Evolutionary conservation across 1,284 basidiomycete genomes (phyloP), one percentile per base, ranked within the genome.

Genomic region (Trametes versicolor): DNA sequence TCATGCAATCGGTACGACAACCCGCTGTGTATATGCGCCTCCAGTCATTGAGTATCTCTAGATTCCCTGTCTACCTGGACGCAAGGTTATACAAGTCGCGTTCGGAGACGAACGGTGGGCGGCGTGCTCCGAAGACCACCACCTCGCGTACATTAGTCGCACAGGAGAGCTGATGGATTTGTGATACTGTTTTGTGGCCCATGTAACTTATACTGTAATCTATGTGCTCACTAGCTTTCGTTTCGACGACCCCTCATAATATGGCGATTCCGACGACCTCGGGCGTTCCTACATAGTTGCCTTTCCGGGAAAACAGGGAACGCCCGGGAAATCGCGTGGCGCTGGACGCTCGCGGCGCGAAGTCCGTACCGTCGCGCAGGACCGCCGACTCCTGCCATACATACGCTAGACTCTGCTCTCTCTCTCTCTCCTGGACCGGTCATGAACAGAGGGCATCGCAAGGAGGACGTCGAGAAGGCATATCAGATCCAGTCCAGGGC

Each of bases 41-140:
- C n/a, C n/a, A n/a, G n/a, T n/a, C n/a, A 25, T 54, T 45, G 34
- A 50, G 17, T 37, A 5, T 49, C 32, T 60, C 17, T 62, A 80
- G 82, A 67, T 75, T 17, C 72, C 70, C 37, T 80, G 77, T 68
- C 76, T 79, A 58, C 70, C 72, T 58, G 74, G 73, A 5, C 76
- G 80, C 62, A 80, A 81, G 61, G 73, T 83, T 27, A 70, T 76
- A 6, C 80, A 83, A 56, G 75, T 80, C 32, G 69, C 76, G 4
- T 77, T 79, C 64, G 71, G 74, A 21, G 72, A 74, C 23, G 64
- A 76, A 29, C 71, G 73, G 37, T 66, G 80, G 43, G 60, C 81
- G 27, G 80, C 74, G 15, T 81, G 78, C 67, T 79, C 80, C 10
- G 79, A 78, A 63, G 77, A 74, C 52, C 74, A 77, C 49, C 73